These are phyloP conservation scores for Salix caprea DNA, from an alignment of 345 rosid genomes.

Conservation along the genomic window DNA sequence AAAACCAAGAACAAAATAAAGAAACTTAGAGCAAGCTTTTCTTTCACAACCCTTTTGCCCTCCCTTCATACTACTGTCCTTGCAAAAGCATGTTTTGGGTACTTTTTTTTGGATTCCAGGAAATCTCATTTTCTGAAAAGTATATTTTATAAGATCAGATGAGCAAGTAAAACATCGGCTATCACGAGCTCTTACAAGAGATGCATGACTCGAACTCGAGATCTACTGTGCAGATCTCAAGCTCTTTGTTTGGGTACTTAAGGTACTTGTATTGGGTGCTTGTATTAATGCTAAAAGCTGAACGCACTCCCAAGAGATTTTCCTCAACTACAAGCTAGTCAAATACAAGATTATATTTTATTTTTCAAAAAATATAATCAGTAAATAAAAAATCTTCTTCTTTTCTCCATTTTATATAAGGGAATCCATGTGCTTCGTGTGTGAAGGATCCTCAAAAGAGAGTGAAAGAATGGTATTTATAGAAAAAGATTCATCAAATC, in stretches of 20 bases:
- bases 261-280: background rate
- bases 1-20: background rate
- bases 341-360: too few relatives aligned
- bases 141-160: accelerated
- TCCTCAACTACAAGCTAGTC: background rate
- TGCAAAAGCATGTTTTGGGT: constrained; percentile 13
- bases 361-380: too few relatives aligned
- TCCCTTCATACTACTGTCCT: background rate
- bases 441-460: background rate
- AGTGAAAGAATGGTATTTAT: background rate
- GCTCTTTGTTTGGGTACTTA: too few relatives aligned
- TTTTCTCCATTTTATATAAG: background rate
- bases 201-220: too few relatives aligned
- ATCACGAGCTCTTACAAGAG: too few relatives aligned
- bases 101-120: too few relatives aligned
- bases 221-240: too few relatives aligned
- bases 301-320: constrained; percentile 11
- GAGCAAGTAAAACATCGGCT: accelerated
- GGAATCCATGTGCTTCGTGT: background rate
- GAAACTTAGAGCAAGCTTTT: background rate
- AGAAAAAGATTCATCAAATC: background rate
- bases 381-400: too few relatives aligned
- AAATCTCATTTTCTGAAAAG: too few relatives aligned
- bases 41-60: background rate
- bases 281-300: background rate